Base-by-base conservation (phyloP, 768 basidiomycete genomes). In the Trametes sanguinea region DNA sequence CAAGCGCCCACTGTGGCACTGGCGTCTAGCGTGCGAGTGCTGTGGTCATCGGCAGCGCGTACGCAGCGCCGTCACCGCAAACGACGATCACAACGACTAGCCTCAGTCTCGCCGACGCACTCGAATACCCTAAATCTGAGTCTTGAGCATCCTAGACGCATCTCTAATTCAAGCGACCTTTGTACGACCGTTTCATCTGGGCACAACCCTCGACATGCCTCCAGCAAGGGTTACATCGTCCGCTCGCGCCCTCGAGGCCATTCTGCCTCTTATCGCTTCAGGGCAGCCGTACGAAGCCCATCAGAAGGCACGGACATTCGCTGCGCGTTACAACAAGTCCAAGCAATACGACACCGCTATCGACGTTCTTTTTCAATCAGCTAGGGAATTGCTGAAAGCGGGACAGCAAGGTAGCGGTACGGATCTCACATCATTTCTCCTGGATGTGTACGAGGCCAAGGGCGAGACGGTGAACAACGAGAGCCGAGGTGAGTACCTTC, bases 291-390 rank as follows among this genome's bases (percentile, higher is more conserved):
- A 97, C 74, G 93, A 95, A 63, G 95, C 95, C 0, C 96, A 98
- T 69, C 95, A 98, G 75, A 98, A 98, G 76, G 94, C 95, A 9
- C 85, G 96, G 30, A 98, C 95, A 16, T 97, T 96, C 66, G 94
- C 94, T 4, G 88, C 95, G 3, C 83, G 95, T 68, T 93, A 93
- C 73, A 79, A 81, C 53, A 94, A 94, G 78, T 84, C 91, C 3
- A 80, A 79, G 2, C 89, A 95, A 67, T 88, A 89, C 70, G 88
- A 89, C 70, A 88, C 88, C 13, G 95, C 97, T 16, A 90, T 94
- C 74, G 90, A 95, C 73, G 90, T 98, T 4, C 85, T 98, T 52
- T 98, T 97, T 76, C 90, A 94, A 69, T 89, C 88, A 46, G 88
- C 94, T 1, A 82, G 90, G 54, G 93, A 94, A 71, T 80, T 99